These are phyloP conservation scores for Didymella lethalis DNA, from an alignment of 2,329 filamentous ascomycete genomes.

Conservation along the genomic window DNA sequence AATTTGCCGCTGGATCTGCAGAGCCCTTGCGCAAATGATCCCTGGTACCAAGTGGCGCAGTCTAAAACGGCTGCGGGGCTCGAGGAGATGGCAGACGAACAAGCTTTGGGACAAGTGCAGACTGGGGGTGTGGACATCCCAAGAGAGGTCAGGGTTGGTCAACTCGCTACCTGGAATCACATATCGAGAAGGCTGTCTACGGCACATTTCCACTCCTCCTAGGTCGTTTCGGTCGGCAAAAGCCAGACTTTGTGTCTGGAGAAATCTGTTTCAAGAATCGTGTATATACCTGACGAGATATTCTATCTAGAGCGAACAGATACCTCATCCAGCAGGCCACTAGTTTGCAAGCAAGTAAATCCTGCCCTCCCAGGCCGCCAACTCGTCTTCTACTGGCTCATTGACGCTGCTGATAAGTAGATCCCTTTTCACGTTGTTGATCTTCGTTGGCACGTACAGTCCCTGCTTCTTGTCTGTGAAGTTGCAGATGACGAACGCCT, in stretches of 20 bases:
- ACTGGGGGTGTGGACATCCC: slow-evolving; percentile 19
- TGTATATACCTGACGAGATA: not conserved
- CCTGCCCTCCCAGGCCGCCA: slow-evolving; percentile 43
- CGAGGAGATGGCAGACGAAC: slow-evolving; percentile 32
- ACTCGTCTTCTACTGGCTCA: slow-evolving; percentile 22
- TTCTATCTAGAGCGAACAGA: not conserved
- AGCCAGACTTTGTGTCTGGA: not conserved
- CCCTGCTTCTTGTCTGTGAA: slow-evolving; percentile 44
- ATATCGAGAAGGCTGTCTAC: slow-evolving; percentile 44
- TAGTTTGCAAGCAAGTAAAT: slow-evolving; percentile 36
- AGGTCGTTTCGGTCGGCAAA: not conserved
- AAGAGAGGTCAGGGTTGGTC: slow-evolving; percentile 27
- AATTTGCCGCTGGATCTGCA: slow-evolving; percentile 42
- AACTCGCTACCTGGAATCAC: slow-evolving; percentile 45
- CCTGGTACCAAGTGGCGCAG: slow-evolving; percentile 47
- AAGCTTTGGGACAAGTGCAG: slow-evolving; percentile 13
- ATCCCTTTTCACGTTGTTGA: slow-evolving; percentile 41
- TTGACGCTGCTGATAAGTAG: slow-evolving; percentile 37
- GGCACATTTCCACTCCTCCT: slow-evolving; percentile 27
- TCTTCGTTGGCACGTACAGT: slow-evolving; percentile 44
- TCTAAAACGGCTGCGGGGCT: slow-evolving; percentile 44
- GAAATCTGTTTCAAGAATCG: not conserved
- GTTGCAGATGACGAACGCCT: slow-evolving; percentile 45
- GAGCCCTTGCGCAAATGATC: slow-evolving; percentile 38
- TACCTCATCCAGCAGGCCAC: not conserved